phyloP scores from a whole-genome alignment of 2,329 filamentous ascomycete genomes.

The Trichoderma oligosporum region DNA sequence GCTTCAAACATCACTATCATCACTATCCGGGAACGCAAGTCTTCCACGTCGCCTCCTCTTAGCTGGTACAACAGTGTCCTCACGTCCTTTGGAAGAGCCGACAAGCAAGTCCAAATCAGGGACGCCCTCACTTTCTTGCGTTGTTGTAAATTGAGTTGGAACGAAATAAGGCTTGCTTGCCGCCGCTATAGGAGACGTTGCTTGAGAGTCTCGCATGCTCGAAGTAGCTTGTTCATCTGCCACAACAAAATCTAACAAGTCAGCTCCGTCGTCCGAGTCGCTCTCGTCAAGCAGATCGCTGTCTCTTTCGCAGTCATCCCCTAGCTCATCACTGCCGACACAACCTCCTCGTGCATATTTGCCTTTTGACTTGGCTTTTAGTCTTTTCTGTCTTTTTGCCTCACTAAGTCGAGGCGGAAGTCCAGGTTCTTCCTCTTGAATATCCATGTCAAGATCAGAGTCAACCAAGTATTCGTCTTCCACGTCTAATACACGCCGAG shows the following conservation, averaged over 20 bases:
- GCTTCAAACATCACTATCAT: conserved; percentile 16
- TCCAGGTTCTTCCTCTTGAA: conserved; percentile 20
- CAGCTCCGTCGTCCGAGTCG: conserved; percentile 47
- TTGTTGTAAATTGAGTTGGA: conserved; percentile 37
- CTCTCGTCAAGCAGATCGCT: conserved; percentile 46
- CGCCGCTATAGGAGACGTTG: conserved; percentile 27
- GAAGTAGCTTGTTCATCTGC: conserved; percentile 43
- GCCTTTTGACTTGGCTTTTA: conserved; percentile 25
- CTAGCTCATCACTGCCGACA: conserved; percentile 45
- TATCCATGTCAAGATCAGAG: conserved; percentile 11
- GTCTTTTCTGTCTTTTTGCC: conserved; percentile 22
- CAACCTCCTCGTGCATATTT: conserved; percentile 27
- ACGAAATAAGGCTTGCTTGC: conserved; percentile 36
- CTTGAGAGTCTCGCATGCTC: conserved; percentile 34
- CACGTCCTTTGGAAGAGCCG: background rate
- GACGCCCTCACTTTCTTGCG: conserved; percentile 41
- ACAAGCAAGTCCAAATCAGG: conserved; percentile 35
- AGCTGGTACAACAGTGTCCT: conserved; percentile 22
- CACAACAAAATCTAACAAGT: conserved; percentile 57
- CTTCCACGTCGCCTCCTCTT: conserved; percentile 29
- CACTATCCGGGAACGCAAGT: conserved; percentile 22
- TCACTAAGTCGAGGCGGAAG: conserved; percentile 5
- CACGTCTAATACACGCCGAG: conserved; percentile 1
- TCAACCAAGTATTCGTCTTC: conserved; percentile 25
- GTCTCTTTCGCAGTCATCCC: conserved; percentile 50